Base-by-base conservation (phyloP, 768 basidiomycete genomes). In the Termitomyces sp. region DNA sequence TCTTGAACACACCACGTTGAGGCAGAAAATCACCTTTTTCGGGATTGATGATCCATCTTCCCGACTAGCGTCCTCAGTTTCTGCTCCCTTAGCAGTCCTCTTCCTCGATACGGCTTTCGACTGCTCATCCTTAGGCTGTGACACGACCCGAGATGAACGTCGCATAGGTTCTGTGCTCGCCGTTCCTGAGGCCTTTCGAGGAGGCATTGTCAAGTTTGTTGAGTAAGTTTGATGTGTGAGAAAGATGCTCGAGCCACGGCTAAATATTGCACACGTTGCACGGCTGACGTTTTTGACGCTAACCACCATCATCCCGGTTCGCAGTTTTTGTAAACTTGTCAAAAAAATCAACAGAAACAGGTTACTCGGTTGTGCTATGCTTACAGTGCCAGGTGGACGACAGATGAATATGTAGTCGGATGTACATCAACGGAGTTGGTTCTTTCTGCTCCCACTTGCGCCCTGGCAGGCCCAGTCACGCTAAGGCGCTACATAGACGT, bases 71-170 rank as follows among this genome's bases (percentile, higher is more conserved):
- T 70, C 63, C 63, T 65, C 65, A 66, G 64, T 63, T 72, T 73
- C 68, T 46, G 56, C 64, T 1, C 60, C 69, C 55, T 70, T 70
- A n/a, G 74, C 77, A 40, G 73, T 59, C 55, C 70, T 63, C 63
- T 75, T 76, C 66, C 79, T 83, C 47, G 73, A 69, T 41, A 68
- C 37, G 52, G 46, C 68, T 31, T 71, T 67, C 5, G 71, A 56
- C 44, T 46, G 60, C 48, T 67, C 71, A 23, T 73, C 67, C 54
- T 72, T 75, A 37, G 78, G 76, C 57, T 78, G 76, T 6, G 78
- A 67, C 3, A 82, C 79, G 55, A 86, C 78, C 51, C 85, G 71
- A 15, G 76, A 75, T 4, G 85, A 87, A 55, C 85, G 75, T 58
- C 84, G 74, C 9, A 80, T 78, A 43, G 78, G 73, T 43, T 72